Base-by-base conservation (phyloP, 495 filamentous ascomycete genomes). In the Neurospora tetraspora region DNA sequence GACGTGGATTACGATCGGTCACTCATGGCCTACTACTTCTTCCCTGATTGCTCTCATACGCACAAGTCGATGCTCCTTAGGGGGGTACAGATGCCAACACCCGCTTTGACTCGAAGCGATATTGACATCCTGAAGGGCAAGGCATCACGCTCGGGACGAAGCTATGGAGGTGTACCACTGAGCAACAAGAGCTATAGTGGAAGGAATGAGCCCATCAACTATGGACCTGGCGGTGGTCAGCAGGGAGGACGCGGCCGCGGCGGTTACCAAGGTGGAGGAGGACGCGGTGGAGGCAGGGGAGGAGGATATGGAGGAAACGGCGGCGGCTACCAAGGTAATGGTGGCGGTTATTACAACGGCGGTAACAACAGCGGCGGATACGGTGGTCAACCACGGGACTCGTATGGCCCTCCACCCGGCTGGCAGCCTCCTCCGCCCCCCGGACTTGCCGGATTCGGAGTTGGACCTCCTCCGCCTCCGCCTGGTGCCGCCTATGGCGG, bases 21-120 rank as follows among this genome's bases (percentile, higher is more conserved):
- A 42, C 89, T 98, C 59, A 93, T 86, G 93, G 92, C 97, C 65
- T 81, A 91, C 73, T 99, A 97, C 79, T 88, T 92, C 38, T 91
- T 97, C 80, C 94, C 94, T 1, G 82, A 87, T 47, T 88, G 87
- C 14, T 81, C 82, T 18, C 86, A 92, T 75, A 82, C 88, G 23
- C 96, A 99, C 82, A 98, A 97, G 77, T 97, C 94, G 9, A 96
- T 96, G 92, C 87, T 99, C 34, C 86, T 99, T 70, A 90, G 92
- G 4, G 96, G 96, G 9, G 89, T 94, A 59, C 89, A 91, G 75
- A 87, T 94, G 69, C 83, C 89, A 0, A 81, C 85, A 2, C 89
- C 92, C 10, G 91, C 89, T 4, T 85, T 99, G 3, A 89, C 91
- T 75, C 83, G 87, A 23, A 85, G 81, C 68, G 96, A 99, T 77